phyloP scores from a whole-genome alignment of 1,284 basidiomycete species.

The Ganoderma meredithae region DNA sequence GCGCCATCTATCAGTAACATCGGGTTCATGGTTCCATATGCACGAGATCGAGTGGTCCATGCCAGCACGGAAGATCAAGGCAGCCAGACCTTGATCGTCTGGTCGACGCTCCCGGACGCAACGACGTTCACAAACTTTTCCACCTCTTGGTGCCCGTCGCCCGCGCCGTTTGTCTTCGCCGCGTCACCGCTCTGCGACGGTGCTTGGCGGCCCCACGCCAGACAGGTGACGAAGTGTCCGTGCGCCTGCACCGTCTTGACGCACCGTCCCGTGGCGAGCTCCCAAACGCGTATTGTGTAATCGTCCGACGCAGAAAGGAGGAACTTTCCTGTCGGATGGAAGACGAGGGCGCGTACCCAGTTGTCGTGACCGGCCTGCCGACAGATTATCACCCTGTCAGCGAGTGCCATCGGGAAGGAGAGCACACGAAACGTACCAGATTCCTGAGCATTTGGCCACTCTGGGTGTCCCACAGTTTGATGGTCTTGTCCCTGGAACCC shows the following conservation, averaged over 20 bases:
- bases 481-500: constrained; percentile 75
- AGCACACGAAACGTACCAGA: constrained; percentile 52
- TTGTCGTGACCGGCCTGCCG: constrained; percentile 68
- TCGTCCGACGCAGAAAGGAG: constrained; percentile 81
- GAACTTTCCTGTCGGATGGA: constrained; percentile 77
- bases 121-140: constrained; percentile 66
- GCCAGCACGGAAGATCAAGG: constrained; percentile 35
- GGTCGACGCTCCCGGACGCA: constrained; percentile 71
- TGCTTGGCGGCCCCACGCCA: constrained; percentile 69
- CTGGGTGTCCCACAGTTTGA: constrained; percentile 75
- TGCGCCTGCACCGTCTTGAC: constrained; percentile 77
- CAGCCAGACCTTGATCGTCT: constrained; percentile 48
- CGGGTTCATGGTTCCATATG: constrained; percentile 15
- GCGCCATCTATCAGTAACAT: constrained; percentile 24
- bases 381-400: background rate
- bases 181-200: constrained; percentile 47
- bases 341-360: constrained; percentile 74
- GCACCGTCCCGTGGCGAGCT: constrained; percentile 71
- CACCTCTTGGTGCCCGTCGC: constrained; percentile 30
- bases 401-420: background rate
- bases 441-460: constrained; percentile 74
- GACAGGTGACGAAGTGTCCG: constrained; percentile 70
- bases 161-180: constrained; percentile 43
- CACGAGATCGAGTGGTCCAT: constrained; percentile 20
- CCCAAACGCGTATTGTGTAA: constrained; percentile 81